A percentile compares a stretch with the other conserved stretches of the same genome.
Conservation (phyloP, 306 rosid genomes). For the Pyrus bretschneideri region DNA sequence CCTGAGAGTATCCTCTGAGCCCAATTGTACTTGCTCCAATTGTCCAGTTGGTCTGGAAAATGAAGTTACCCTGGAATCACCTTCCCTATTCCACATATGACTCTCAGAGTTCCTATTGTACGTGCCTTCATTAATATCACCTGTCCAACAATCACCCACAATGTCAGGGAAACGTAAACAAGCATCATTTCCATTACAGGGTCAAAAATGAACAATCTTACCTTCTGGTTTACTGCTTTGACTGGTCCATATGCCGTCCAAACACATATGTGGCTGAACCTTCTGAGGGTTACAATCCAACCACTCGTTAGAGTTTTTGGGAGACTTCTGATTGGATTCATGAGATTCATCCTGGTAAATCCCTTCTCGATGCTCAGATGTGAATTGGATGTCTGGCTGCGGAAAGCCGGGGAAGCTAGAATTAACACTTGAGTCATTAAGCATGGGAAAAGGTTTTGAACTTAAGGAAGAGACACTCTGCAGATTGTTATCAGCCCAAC, state of each 20-base stretch:
- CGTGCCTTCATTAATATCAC: constrained; percentile 26
- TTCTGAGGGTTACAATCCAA: constrained; percentile 24
- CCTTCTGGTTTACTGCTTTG: constrained; percentile 38
- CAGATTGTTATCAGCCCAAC: constrained; percentile 44
- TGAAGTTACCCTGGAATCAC: constrained; percentile 19
- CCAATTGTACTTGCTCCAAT: constrained; percentile 17
- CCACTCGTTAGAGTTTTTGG: constrained; percentile 26
- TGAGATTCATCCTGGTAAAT: constrained; percentile 29
- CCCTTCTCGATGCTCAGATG: constrained; percentile 33
- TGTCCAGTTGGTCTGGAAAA: constrained; percentile 27
- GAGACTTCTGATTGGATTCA: constrained; percentile 30
- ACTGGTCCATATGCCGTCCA: constrained; percentile 25
- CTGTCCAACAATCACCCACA: constrained; percentile 27
- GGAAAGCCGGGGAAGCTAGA: constrained; percentile 47
- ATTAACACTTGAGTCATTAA: constrained; percentile 35
- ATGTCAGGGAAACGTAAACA: constrained; percentile 4
- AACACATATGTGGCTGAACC: constrained; percentile 22
- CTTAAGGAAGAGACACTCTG: constrained; percentile 38
- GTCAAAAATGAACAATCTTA: constrained; percentile 10
- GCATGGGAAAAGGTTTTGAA: constrained; percentile 31
- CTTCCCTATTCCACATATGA: constrained; percentile 17
- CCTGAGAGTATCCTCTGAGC: background rate
- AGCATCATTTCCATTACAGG: background rate
- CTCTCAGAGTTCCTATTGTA: constrained; percentile 25
- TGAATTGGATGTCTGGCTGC: constrained; percentile 29